Evolutionary conservation across 2,329 filamentous ascomycete species (phyloP).

Genomic region (Phyllachora maydis): DNA sequence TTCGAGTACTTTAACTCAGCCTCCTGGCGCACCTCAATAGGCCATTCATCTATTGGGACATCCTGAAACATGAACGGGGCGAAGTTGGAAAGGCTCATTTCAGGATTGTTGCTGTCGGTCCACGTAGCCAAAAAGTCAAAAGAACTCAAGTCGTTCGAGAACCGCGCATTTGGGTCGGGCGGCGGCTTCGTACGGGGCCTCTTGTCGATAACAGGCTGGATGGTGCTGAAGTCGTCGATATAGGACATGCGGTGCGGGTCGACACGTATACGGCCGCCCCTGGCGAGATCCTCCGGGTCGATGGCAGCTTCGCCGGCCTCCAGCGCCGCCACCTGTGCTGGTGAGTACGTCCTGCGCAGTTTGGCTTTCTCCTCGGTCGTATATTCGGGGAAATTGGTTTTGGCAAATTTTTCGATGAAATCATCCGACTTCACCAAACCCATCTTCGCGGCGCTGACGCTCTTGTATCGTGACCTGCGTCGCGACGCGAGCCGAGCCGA

Average conservation of each 20-base stretch:
- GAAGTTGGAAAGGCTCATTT: too few relatives aligned
- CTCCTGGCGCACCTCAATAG: constrained; percentile 6
- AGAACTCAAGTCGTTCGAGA: too few relatives aligned
- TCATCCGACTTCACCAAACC: constrained; percentile 23
- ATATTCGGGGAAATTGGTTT: constrained; percentile 39
- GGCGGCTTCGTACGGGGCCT: constrained; percentile 27
- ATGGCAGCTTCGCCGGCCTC: constrained; percentile 63
- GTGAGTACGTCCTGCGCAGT: constrained; percentile 51
- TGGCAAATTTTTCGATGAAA: constrained; percentile 20
- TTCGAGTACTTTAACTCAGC: too few relatives aligned
- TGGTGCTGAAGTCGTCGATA: constrained; percentile 61
- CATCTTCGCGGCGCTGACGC: constrained; percentile 27
- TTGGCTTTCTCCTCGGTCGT: constrained; percentile 40
- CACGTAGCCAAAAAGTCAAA: too few relatives aligned
- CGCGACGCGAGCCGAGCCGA: constrained; percentile 23
- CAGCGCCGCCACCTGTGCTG: constrained; percentile 64
- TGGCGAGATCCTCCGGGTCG: constrained; percentile 49
- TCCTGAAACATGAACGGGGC: constrained; percentile 8
- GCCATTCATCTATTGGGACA: constrained; percentile 8
- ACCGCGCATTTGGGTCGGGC: constrained; percentile 32
- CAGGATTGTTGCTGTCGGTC: too few relatives aligned
- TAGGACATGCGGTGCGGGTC: constrained; percentile 58
- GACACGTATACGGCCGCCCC: constrained; percentile 48
- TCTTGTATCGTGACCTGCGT: constrained; percentile 27
- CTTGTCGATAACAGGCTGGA: constrained; percentile 63